These are phyloP conservation scores for Lentinus brumalis DNA, from an alignment of 768 basidiomycete species.

Conservation along the genomic window DNA sequence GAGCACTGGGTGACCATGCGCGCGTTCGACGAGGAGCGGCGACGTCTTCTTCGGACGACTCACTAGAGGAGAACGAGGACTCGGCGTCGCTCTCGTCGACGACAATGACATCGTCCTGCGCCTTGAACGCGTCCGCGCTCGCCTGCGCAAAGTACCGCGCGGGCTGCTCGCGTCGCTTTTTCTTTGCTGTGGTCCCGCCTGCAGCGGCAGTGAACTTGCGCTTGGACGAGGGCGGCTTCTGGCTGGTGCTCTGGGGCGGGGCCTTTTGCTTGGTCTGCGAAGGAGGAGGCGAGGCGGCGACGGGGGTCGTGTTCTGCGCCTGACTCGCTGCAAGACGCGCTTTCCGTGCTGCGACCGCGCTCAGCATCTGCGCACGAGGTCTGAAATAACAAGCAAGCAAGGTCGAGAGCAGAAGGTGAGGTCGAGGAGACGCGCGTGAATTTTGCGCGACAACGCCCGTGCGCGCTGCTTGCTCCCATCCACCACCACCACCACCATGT, in stretches of 20 bases:
- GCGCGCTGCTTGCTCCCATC: no score
- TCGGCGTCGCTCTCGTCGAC: slow-evolving; percentile 23
- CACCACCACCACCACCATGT: slow-evolving; percentile 10
- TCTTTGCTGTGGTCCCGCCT: slow-evolving; percentile 28
- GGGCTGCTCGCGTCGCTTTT: slow-evolving; percentile 20
- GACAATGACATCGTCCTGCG: slow-evolving; percentile 36
- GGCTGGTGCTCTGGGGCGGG: slow-evolving; percentile 21
- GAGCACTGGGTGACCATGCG: slow-evolving; percentile 63
- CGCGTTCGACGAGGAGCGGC: slow-evolving; percentile 27
- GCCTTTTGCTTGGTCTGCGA: slow-evolving; percentile 16
- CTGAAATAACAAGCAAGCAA: not conserved
- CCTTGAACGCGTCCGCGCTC: slow-evolving; percentile 33
- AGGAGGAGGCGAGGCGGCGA: slow-evolving; percentile 21
- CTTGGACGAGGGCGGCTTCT: slow-evolving; percentile 36
- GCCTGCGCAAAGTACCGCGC: slow-evolving; percentile 37
- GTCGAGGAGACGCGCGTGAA: not conserved
- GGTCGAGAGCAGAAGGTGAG: not conserved
- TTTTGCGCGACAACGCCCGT: not conserved
- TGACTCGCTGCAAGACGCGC: slow-evolving; percentile 40
- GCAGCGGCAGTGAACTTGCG: slow-evolving; percentile 44
- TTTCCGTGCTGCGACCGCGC: slow-evolving; percentile 73
- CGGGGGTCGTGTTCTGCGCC: slow-evolving; percentile 24
- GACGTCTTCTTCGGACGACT: slow-evolving; percentile 37
- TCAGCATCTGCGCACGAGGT: slow-evolving; percentile 49
- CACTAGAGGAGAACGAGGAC: slow-evolving; percentile 32